Evolutionary conservation across 106 monocot species (phyloP), one percentile per base, ranked within the genome.

Genomic region (Dioscorea zingiberensis): DNA sequence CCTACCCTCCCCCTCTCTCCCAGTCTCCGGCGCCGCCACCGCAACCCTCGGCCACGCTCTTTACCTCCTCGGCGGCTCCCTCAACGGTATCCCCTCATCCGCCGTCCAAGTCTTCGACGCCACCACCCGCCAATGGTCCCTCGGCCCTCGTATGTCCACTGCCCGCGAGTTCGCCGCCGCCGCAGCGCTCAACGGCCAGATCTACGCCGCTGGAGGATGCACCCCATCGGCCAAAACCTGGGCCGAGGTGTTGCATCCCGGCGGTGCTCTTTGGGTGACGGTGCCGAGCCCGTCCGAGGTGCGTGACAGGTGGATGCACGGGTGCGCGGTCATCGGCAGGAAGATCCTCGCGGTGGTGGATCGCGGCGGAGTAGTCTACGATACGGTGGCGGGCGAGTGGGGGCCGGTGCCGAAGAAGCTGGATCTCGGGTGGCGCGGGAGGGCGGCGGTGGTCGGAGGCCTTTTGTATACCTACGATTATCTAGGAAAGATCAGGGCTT

Each of bases 281-380:
- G 63, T 94, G 21, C 61, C 73, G 26, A 85, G 90, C 68, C 94
- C 94, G 1, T 54, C 67, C 17, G 57, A 55, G 4, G 15, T 87
- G 24, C 76, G 87, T 38, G 71, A 87, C 62, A 90, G 76, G 75
- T 90, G 87, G 90, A 90, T 90, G 84, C 90, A 84, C 73, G 90
- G 90, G 1, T 75, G 64, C 64, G 90, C 67, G 12, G 84, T 90
- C 17, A 65, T 94, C 11, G 79, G 65, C 18, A 79, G 87, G 62
- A 78, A 64, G 73, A 58, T 94, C n/a, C 73, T 94, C 4, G 94
- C 87, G 13, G 70, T 90, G 72, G 87, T 81, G 24, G 89, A 94
- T 58, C 83, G 84, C 1, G 94, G 94, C 1, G 94, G 90, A 5
- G 48, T 94, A 12, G 66, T 66, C 27, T 90, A 80, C 48, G 82